Evolutionary conservation across 306 rosid genomes (phyloP).

Genomic region (Vachellia pachyceras): DNA sequence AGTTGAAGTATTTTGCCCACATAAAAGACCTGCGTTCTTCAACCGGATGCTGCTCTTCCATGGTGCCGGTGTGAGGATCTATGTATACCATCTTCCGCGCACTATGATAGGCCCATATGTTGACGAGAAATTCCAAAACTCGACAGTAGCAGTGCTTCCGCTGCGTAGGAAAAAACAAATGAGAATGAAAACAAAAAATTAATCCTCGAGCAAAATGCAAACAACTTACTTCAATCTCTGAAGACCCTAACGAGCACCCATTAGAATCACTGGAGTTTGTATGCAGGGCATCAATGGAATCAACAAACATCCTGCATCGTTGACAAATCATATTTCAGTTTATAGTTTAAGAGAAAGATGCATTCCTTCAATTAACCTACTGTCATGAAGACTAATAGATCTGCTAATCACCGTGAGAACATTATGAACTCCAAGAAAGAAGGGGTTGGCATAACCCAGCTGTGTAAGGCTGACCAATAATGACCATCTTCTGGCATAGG

Average conservation of each 20-base stretch:
- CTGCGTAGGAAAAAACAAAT: constrained; percentile 48
- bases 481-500: constrained; percentile 97
- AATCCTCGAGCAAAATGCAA: constrained; percentile 28
- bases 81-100: constrained; percentile 86
- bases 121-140: constrained; percentile 83
- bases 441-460: constrained; percentile 99
- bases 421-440: constrained; percentile 88
- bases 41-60: constrained; percentile 85
- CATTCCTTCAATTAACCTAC: constrained; percentile 7
- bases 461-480: constrained; percentile 89
- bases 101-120: constrained; percentile 97
- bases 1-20: constrained; percentile 84
- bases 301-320: constrained; percentile 87
- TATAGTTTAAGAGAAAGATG: constrained; percentile 26
- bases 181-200: constrained; percentile 32
- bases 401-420: constrained; percentile 78
- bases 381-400: constrained; percentile 22
- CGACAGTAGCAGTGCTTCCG: constrained; percentile 87
- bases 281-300: constrained; percentile 82
- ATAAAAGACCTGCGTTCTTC: constrained; percentile 74
- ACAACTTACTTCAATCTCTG: constrained; percentile 74
- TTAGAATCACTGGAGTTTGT: constrained; percentile 48
- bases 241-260: constrained; percentile 73
- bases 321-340: constrained; percentile 39
- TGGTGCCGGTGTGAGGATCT: constrained; percentile 71